These are phyloP conservation scores for Eimeria necatrix DNA, from an alignment of 169 alveolate genomes.

Conservation along the genomic window DNA sequence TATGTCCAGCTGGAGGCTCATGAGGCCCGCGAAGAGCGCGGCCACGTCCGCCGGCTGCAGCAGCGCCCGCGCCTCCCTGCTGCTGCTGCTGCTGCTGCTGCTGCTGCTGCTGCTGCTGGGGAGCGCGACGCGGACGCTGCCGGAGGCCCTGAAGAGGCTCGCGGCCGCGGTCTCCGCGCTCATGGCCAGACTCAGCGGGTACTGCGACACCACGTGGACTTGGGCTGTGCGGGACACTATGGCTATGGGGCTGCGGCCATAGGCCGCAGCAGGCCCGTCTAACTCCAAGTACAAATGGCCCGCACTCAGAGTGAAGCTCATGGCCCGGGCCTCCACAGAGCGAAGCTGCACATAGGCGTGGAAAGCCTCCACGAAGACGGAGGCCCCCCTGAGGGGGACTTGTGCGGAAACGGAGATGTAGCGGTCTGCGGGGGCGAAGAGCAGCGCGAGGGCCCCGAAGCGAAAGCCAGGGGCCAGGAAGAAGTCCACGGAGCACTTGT, in stretches of 20 bases:
- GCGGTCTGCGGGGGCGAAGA: conserved; percentile 71
- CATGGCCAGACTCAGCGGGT: conserved; percentile 34
- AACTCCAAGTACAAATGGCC: conserved; percentile 30
- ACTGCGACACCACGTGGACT: not conserved
- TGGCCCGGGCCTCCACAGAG: conserved; percentile 55
- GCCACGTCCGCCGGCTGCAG: conserved; percentile 77
- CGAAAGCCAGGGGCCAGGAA: conserved; percentile 17
- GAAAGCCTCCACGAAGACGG: conserved; percentile 53
- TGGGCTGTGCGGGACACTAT: conserved; percentile 64
- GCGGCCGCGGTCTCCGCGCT: conserved; percentile 73
- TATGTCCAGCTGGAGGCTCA: conserved; percentile 14
- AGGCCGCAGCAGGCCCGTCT: conserved; percentile 44
- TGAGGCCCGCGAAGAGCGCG: conserved; percentile 45
- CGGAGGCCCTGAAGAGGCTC: conserved; percentile 72
- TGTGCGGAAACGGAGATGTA: conserved; percentile 57
- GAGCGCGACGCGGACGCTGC: conserved; percentile 29
- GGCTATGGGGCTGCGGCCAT: not conserved
- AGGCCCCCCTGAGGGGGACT: conserved; percentile 38
- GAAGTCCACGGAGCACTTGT: conserved; percentile 57
- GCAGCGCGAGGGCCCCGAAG: conserved; percentile 52
- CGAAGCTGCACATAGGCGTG: conserved; percentile 73
- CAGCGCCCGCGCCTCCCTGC: conserved; percentile 3
- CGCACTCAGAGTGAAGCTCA: conserved; percentile 19
- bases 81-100: conserved; percentile 1
- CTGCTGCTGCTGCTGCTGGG: not conserved